Evolutionary conservation across 139 green algal genomes (phyloP), one percentile per base, ranked within the genome.

Genomic region (Desmodesmus armatus): DNA sequence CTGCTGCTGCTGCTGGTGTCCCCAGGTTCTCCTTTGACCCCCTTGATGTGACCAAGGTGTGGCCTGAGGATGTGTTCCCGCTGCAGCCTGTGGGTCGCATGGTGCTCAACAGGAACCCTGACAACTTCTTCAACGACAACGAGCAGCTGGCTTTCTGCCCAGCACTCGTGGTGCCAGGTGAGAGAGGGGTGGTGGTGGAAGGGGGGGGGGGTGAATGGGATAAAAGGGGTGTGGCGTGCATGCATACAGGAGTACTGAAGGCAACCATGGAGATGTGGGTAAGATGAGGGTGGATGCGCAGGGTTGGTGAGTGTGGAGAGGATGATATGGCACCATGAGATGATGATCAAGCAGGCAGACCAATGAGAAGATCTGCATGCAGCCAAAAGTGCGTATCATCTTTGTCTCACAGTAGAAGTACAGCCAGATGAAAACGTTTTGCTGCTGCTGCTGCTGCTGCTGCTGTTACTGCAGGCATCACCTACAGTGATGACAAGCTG

Each of bases 401-500:
- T n/a, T n/a, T n/a, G n/a, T n/a, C n/a, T n/a, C n/a, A n/a, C n/a
- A n/a, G n/a, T n/a, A n/a, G n/a, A n/a, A n/a, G n/a, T n/a, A n/a
- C n/a, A n/a, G n/a, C n/a, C n/a, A n/a, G n/a, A 55, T 21, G 47
- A 55, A 55, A 55, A 7, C 47, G 9, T 21, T 55, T 55, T 55
- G 47, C 47, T 55, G 13, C 47, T 55, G 47, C 0, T 84, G 58
- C 58, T 83, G 53, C 76, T 39, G 29, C 4, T 53, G 15, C 44
- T 41, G 27, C 27, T 29, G 65, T 15, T 85, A 93, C 31, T 43
- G n/a, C 73, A 80, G 94, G 95, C 79, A 95, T 99, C 62, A 81
- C 84, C 58, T 98, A 98, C 95, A 95, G 87, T 25, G 95, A 99
- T 58, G 96, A 99, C 93, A 99, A 99, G 92, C 89, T 99, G 88